These are phyloP conservation scores for Lathyrus sativus DNA, from an alignment of 306 rosid genomes.

Conservation along the genomic window DNA sequence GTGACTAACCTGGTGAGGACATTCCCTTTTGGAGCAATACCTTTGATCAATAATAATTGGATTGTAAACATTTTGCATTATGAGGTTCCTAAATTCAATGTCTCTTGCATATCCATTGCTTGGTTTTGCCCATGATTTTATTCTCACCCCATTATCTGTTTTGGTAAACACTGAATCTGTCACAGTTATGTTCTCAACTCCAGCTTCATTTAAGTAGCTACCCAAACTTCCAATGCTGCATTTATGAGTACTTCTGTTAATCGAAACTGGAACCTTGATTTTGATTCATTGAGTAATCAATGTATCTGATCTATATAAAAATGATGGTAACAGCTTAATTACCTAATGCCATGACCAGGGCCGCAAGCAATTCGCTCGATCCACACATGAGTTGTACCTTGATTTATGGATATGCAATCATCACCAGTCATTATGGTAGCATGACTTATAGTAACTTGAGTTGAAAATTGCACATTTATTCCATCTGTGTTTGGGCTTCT, in stretches of 20 bases:
- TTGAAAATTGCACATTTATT: constrained; percentile 49
- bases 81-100: constrained; percentile 38
- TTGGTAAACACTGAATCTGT: constrained; percentile 30
- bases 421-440: constrained; percentile 55
- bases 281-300: too few species aligned
- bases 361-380: constrained; percentile 51
- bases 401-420: constrained; percentile 55
- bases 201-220: constrained; percentile 18
- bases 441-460: constrained; percentile 32
- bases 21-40: constrained; percentile 31
- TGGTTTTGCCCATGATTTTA: constrained; percentile 47
- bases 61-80: constrained; percentile 43
- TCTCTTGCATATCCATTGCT: constrained; percentile 42
- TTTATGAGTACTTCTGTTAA: too few species aligned
- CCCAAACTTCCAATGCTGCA: constrained; percentile 51
- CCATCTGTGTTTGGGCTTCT: constrained; percentile 66
- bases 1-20: constrained; percentile 35
- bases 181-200: constrained; percentile 48
- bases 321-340: background rate
- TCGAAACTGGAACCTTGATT: too few species aligned
- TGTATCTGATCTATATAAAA: background rate
- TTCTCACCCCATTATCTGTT: constrained; percentile 45
- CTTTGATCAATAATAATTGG: constrained; percentile 52
- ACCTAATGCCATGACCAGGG: constrained; percentile 70
- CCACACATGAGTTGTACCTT: constrained; percentile 50